Conservation (phyloP, 352 stramenopile genomes). For the Phytophthora fragariaefolia region DNA sequence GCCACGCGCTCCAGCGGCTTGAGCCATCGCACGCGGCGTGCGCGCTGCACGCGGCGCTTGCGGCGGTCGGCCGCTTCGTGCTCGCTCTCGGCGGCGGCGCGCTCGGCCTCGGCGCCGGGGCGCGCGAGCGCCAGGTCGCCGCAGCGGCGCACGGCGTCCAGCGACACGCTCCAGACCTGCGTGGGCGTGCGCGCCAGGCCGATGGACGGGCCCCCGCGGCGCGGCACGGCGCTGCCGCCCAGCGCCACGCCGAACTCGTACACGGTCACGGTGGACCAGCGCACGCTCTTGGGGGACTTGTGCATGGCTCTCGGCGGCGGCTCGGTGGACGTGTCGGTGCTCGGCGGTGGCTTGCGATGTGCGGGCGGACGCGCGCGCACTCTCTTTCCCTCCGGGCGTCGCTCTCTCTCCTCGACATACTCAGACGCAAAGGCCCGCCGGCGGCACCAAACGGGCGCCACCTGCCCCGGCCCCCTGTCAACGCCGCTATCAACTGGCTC, state of each 20-base stretch:
- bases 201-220: slow-evolving; percentile 56
- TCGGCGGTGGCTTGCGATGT: neutral
- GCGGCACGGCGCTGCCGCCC: slow-evolving; percentile 57
- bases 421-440: slow-evolving; percentile 23
- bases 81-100: slow-evolving; percentile 9
- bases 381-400: slow-evolving; percentile 23
- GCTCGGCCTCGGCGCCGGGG: neutral
- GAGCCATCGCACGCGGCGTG: slow-evolving; percentile 52
- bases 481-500: slow-evolving; percentile 5
- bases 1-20: slow-evolving; percentile 61
- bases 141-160: slow-evolving; percentile 44
- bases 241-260: slow-evolving; percentile 70
- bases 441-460: slow-evolving; percentile 24
- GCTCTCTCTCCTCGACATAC: slow-evolving; percentile 31
- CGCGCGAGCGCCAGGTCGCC: slow-evolving; percentile 32
- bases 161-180: slow-evolving; percentile 53
- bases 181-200: slow-evolving; percentile 50
- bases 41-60: slow-evolving; percentile 23
- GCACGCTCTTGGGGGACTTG: slow-evolving; percentile 45
- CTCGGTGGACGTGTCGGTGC: neutral
- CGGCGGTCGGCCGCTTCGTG: slow-evolving; percentile 13
- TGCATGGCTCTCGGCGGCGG: neutral
- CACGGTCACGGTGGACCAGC: slow-evolving; percentile 66
- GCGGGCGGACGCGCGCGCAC: slow-evolving; percentile 8
- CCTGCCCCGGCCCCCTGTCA: slow-evolving; percentile 17